Evolutionary conservation across 805 yeast species (phyloP), one percentile per base, ranked within the genome.

Genomic region (Candida sonorensis): DNA sequence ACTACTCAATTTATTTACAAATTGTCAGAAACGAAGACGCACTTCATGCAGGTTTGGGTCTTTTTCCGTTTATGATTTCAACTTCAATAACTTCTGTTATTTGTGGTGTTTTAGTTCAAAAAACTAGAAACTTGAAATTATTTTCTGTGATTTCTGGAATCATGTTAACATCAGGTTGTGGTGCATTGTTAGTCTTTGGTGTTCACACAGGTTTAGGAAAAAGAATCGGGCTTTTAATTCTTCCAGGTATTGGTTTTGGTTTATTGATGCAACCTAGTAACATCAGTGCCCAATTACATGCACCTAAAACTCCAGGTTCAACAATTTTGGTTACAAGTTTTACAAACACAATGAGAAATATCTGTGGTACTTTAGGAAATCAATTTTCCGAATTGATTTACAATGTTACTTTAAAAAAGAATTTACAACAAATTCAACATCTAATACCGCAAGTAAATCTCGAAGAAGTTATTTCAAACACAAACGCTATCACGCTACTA

Each of bases 291-390:
- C 75, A 72, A 42, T 48, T 73, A n/a, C 45, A 57, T 15, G 73
- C 75, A 9, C 77, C 80, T 21, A 67, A 71, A 37, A 49, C 58
- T 1, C 62, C 70, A 6, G 79, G 78, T 11, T 62, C 68, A 3
- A 58, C 62, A 6, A 68, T 74, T 29, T 47, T 72, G 50, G 59
- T 71, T 2, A 69, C 77, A 5, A 51, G 75, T 1, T 56, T 64
- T 30, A 34, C 68, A 35, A 60, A 62, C 39, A 69, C 69, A 44
- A 48, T 50, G 11, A 63, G 78, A 41, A 50, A 67, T 1, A 38
- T 72, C 12, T 71, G 70, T 14, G 67, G 71, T 27, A 59, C 76
- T 2, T 23, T 73, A 18, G 64, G 69, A 17, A 57, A 67, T 4
- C 59, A 55, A 23, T 48, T 68, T 13, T 61, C 66, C 3, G 69